Base-by-base conservation (phyloP, 306 rosid species). In the Ochetophila trinervis region DNA sequence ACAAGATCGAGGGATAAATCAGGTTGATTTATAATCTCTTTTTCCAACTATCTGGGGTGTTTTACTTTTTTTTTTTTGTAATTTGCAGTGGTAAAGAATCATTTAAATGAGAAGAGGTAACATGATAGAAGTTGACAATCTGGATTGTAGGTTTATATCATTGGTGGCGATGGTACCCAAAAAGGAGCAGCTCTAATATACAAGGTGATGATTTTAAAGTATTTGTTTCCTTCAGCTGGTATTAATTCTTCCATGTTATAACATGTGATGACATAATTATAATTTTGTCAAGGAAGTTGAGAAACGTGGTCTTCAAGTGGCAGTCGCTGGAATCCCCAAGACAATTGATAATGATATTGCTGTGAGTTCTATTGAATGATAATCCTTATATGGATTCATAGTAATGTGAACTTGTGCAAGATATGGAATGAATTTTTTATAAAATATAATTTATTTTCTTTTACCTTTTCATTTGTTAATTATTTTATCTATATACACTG, bases 101-200 rank as follows among this genome's bases (percentile, higher is more conserved):
- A 57, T 44, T 19, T 8, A 50, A 15, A 56, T 60, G 4, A 60
- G 60, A 12, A 24, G 22, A 37, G 10, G 35, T 23, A 35, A 64
- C 13, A 70, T 23, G 30, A 52, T 30, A 65, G 68, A 45, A 24
- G 2, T 60, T 58, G 72, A 1, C 71, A 67, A 69, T 71, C 19
- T 70, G 68, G 70, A 11, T 71, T 66, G 57, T 51, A 87, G 97
- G 96, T 89, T 58, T 93, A 89, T 74, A 86, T 93, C 73, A 93
- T 93, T 73, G 97, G 98, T 45, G 98, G 98, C 14, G 98, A 93
- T 78, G 98, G 97, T 50, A 93, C 96, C 54, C 97, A 93, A 73
- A 93, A 60, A 81, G 97, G 98, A 86, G 98, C 95, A 54, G 85
- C 87, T 34, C 65, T 76, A 63, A 84, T 93, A 74, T 81, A 81